These are phyloP conservation scores for Sarcocystis neurona DNA, from an alignment of 169 alveolate genomes.

Conservation along the genomic window DNA sequence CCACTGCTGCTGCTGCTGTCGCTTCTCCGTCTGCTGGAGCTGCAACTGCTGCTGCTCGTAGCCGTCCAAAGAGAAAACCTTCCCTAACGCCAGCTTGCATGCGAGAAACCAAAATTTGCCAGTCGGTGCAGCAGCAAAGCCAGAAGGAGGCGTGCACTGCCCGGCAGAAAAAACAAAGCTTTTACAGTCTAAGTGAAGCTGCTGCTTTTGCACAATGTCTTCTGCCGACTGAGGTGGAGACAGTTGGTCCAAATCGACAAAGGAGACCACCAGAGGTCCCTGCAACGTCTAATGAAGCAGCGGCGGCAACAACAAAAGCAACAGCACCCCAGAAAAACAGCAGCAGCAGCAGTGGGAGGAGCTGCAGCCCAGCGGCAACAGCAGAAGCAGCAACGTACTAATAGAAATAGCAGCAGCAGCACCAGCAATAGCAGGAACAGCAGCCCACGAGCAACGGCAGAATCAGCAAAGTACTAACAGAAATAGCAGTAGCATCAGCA, in stretches of 20 bases:
- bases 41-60: not conserved
- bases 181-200: conserved; percentile 45
- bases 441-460: too few species aligned
- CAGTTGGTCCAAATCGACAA: conserved; percentile 71
- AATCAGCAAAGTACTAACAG: too few species aligned
- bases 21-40: not conserved
- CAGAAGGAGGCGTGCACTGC: conserved; percentile 72
- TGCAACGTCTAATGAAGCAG: conserved; percentile 70
- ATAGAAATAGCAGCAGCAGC: too few species aligned
- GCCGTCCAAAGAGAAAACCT: not conserved
- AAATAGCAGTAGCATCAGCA: too few species aligned
- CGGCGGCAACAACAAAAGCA: not conserved
- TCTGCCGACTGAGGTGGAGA: conserved; percentile 76
- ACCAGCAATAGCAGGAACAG: too few species aligned
- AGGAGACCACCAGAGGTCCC: conserved; percentile 71
- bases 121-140: conserved; percentile 76
- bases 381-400: too few species aligned
- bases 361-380: too few species aligned
- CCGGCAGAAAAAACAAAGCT: conserved; percentile 72
- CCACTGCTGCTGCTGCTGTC: not conserved
- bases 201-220: conserved; percentile 39
- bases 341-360: too few species aligned
- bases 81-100: conserved; percentile 74
- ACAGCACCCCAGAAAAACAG: too few species aligned
- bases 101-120: conserved; percentile 71